Percentiles rank a stretch among this genome's conserved stretches.
phyloP scores from a whole-genome alignment of 2,329 filamentous ascomycete species.

The Epicoccum nigrum region DNA sequence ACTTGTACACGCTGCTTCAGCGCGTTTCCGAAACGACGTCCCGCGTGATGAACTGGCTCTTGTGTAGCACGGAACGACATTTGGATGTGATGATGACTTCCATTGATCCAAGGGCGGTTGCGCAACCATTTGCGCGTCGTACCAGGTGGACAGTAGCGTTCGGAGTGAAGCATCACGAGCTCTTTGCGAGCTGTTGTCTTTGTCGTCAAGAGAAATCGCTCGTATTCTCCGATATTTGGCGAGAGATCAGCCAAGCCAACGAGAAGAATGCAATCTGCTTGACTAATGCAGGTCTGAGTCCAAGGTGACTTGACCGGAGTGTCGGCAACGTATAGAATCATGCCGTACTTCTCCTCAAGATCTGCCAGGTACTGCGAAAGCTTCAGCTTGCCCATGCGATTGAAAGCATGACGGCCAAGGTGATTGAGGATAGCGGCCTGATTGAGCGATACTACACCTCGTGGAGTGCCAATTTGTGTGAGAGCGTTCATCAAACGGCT shows the following conservation, averaged over 20 bases:
- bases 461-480: conserved; percentile 84
- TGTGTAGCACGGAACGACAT: conserved; percentile 83
- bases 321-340: conserved; percentile 94
- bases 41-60: conserved; percentile 75
- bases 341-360: conserved; percentile 93
- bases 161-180: conserved; percentile 84
- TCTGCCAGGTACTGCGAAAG: conserved; percentile 95
- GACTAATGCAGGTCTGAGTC: conserved; percentile 97
- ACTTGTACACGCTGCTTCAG: conserved; percentile 94
- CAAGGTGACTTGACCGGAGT: conserved; percentile 96
- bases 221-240: conserved; percentile 91
- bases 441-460: conserved; percentile 89
- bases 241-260: conserved; percentile 91
- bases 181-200: conserved; percentile 96
- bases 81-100: conserved; percentile 95
- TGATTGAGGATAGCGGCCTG: conserved; percentile 94
- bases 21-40: conserved; percentile 80
- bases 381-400: conserved; percentile 95
- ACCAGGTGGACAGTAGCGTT: conserved; percentile 84
- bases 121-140: conserved; percentile 84
- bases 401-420: conserved; percentile 93
- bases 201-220: conserved; percentile 93
- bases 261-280: conserved; percentile 93
- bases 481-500: conserved; percentile 85
- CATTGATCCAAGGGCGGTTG: conserved; percentile 97